Percentiles rank a stretch among this genome's conserved stretches.
Evolutionary conservation across 257 asterid genomes (phyloP).

Genomic region (Ligustrum vulgare): DNA sequence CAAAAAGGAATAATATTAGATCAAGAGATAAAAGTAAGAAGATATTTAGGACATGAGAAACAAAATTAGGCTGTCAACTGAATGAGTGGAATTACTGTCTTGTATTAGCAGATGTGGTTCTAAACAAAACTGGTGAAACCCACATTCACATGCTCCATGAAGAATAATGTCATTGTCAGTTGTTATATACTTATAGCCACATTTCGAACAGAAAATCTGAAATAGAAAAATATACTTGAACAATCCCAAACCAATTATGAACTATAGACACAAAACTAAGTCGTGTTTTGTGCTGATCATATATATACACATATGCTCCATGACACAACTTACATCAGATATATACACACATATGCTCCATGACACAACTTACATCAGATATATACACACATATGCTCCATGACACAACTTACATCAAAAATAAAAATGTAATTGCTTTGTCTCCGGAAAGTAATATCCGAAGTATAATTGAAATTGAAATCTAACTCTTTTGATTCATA

Average conservation of each 20-base stretch:
- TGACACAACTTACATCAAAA: too few species aligned
- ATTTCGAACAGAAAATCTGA: constrained; percentile 99
- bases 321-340: too few species aligned
- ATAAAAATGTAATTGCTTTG: too few species aligned
- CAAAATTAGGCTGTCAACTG: constrained; percentile 20
- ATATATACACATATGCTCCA: too few species aligned
- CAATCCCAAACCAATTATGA: constrained; percentile 21
- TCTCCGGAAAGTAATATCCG: too few species aligned
- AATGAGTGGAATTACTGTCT: constrained; percentile 42
- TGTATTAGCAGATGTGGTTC: constrained; percentile 88
- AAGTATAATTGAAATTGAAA: too few species aligned
- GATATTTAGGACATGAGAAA: constrained; percentile 13
- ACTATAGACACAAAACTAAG: constrained; percentile 5
- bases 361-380: too few species aligned
- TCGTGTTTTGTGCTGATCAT: constrained; percentile 1
- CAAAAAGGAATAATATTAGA: constrained; percentile 22
- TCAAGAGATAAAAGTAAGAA: constrained; percentile 11
- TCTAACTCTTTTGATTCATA: too few species aligned
- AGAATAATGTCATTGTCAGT: constrained; percentile 87
- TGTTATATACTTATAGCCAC: constrained; percentile 81
- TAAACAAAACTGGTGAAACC: constrained; percentile 93
- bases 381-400: too few species aligned
- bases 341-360: too few species aligned
- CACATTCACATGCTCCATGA: constrained; percentile 96
- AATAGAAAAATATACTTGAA: constrained; percentile 26